Base-by-base conservation (phyloP, 139 green algal species). In the Chlamydomonas sphaeroides region DNA sequence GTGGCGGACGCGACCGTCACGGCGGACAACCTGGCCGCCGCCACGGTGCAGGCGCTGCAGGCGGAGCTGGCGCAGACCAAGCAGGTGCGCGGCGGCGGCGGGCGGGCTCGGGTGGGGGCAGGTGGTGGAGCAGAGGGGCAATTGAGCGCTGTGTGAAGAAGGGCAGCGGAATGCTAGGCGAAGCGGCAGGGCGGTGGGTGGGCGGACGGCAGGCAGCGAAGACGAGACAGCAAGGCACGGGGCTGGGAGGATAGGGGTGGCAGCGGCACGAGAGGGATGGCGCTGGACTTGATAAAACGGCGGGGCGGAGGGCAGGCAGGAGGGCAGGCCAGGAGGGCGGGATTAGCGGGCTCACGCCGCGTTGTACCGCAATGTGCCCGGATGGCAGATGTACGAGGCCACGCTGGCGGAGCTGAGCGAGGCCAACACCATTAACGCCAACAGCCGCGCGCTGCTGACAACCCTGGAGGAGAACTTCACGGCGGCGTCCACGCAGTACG, bases 401-500 rank as follows among this genome's bases (percentile, higher is more conserved):
- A 68, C 77, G 14, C 45, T 75, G 35, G 4, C 14, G 1, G 77
- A 84, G 65, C 77, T 84, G 48, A 0, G 18, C 25, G 77, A 75
- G 5, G 77, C 77, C 65, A 84, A 84, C 49, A 20, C 48, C 63
- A 75, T 84, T 65, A 84, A 84, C 65, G 48, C 65, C 45, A 66
- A 75, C 45, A 76, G 65, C 63, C 77, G 77, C 8, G 45, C 63
- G 65, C 65, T 84, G 65, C 63, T 84, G 33, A 28, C 48, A 0
- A 48, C 75, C 65, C 65, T 84, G 63, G 77, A 84, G 65, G 65
- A 84, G 65, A 84, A 84, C 77, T 84, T 84, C 33, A 53, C 65
- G 17, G 77, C 77, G 14, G 77, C 77, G 21, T 48, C 26, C 63
- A 45, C 26, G 23, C 77, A 84, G 65, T 84, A 84, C 77, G 77